Evolutionary conservation across 345 rosid genomes (phyloP).

Genomic region (Ceriops tagal): DNA sequence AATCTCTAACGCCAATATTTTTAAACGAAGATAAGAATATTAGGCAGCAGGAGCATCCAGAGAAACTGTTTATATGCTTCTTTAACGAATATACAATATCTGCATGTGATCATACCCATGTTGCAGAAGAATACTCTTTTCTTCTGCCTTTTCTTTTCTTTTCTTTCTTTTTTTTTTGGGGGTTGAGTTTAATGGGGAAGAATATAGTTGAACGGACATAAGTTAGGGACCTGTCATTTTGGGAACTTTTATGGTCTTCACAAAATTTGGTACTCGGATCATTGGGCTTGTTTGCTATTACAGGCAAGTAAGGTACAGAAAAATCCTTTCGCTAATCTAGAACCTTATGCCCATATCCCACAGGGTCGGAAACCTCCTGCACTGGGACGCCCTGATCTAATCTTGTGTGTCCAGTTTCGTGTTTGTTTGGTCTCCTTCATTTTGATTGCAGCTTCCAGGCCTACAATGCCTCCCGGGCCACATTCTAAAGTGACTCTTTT

Average conservation of each 20-base stretch:
- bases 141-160: too few relatives aligned
- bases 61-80: background rate
- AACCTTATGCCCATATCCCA: too few relatives aligned
- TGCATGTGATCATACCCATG: background rate
- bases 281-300: background rate
- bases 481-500: too few relatives aligned
- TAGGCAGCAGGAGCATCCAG: background rate
- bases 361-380: too few relatives aligned
- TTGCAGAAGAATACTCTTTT: background rate
- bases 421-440: too few relatives aligned
- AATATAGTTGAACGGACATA: background rate
- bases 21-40: background rate
- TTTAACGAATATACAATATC: background rate
- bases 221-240: background rate
- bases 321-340: too few relatives aligned
- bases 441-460: too few relatives aligned
- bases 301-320: background rate
- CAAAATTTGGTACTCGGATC: background rate
- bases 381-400: too few relatives aligned
- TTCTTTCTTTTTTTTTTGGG: too few relatives aligned
- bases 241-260: background rate
- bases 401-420: too few relatives aligned
- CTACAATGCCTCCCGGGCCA: too few relatives aligned
- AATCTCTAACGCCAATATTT: slow-evolving; percentile 9
- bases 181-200: background rate